A percentile compares a stretch with the other conserved stretches of the same genome.
Evolutionary conservation across 306 rosid genomes (phyloP).

Genomic region (Prunus mume): DNA sequence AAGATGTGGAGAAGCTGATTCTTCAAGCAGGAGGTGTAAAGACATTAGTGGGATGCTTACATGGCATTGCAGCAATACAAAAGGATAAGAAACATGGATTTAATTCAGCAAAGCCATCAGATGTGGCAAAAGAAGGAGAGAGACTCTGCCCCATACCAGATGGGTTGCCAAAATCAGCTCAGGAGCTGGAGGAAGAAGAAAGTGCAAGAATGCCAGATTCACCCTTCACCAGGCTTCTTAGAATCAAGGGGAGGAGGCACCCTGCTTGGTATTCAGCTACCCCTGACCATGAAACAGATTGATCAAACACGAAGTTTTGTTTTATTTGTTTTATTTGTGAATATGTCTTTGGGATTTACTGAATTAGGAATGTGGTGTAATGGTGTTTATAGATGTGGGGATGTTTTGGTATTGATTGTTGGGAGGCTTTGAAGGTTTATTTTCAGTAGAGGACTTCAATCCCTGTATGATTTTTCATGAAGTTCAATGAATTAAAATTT

Average conservation of each 20-base stretch:
- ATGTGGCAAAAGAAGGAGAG: slow-evolving; percentile 16
- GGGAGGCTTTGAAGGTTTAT: neutral
- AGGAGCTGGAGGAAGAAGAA: slow-evolving; percentile 75
- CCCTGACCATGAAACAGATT: slow-evolving; percentile 89
- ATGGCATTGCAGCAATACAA: slow-evolving; percentile 48
- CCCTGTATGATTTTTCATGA: neutral
- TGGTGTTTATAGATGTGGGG: neutral
- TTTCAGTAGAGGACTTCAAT: neutral
- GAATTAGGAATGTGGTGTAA: neutral
- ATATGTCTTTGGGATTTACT: neutral
- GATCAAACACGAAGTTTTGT: neutral
- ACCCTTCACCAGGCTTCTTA: slow-evolving; percentile 59
- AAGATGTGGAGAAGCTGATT: slow-evolving; percentile 72
- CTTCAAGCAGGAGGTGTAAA: slow-evolving; percentile 66
- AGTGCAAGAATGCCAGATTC: slow-evolving; percentile 74
- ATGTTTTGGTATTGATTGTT: too few species aligned
- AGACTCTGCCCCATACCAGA: slow-evolving; percentile 63
- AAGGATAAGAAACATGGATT: slow-evolving; percentile 39
- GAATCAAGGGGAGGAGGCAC: slow-evolving; percentile 58
- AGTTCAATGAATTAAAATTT: neutral
- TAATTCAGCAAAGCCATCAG: slow-evolving; percentile 16
- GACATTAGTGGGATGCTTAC: slow-evolving; percentile 68
- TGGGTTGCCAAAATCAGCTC: slow-evolving; percentile 75
- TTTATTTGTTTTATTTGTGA: neutral
- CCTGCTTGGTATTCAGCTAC: slow-evolving; percentile 83